Base-by-base conservation (phyloP, 768 basidiomycete species). In the Royoungia palumana region DNA sequence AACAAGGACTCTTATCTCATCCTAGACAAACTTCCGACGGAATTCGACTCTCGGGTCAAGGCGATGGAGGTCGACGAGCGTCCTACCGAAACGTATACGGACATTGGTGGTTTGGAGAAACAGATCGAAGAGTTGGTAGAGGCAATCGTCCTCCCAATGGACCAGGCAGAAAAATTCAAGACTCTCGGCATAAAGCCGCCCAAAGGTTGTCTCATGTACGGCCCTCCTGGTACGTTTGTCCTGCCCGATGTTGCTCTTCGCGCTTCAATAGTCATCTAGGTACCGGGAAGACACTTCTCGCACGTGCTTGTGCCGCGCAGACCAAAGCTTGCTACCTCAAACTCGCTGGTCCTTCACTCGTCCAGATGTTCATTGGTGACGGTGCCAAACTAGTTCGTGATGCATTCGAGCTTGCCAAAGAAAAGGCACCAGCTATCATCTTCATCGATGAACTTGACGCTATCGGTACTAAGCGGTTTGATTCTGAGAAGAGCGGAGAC, bases 321-420 rank as follows among this genome's bases (percentile, higher is more conserved):
- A 97, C 96, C 39, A 89, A 95, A 56, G 96, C 96, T 8, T 98
- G 95, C 68, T 99, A 95, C 68, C 80, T 99, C 56, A 98, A 99
- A 70, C 82, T 99, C 22, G 96, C 96, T 30, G 96, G 93, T 17
- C 95, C 96, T 21, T 94, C 94, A 43, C 80, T 99, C 44, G 96
- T 99, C 12, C 96, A 99, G 71, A 99, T 98, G 96, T 99, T 95
- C 70, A 99, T 99, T 58, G 96, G 96, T 70, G 96, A 98, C 68
- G 96, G 96, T 62, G 96, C 96, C 46, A 98, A 97, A 69, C 83
- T 99, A 43, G 96, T 99, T 19, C 90, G 96, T 39, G 96, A 99
- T 62, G 95, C 95, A 4, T 98, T 99, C 65, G 94, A 94, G 39
- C 78, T 99, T 39, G 96, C 96, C 16, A 98, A 97, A 70, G 90